A percentile compares a stretch with the other conserved stretches of the same genome.
Conservation (phyloP, 78 protist species). For the Isochrysis galbana region DNA sequence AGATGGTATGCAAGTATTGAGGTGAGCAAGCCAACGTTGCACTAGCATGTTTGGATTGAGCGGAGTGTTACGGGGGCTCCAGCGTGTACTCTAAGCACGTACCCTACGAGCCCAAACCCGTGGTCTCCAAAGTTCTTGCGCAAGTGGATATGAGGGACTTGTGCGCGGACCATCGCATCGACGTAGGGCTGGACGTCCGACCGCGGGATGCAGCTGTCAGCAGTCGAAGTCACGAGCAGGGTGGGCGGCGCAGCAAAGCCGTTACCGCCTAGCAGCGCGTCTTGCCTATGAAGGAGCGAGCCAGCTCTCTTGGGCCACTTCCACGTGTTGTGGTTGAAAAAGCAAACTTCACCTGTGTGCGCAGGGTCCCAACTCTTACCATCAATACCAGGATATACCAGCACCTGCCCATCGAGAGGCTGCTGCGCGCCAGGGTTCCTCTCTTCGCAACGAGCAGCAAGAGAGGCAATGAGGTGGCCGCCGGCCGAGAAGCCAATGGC, state of each 20-base stretch:
- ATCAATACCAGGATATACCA: background rate
- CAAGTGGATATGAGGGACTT: background rate
- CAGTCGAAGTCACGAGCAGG: background rate
- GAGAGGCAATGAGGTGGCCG: background rate
- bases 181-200: background rate
- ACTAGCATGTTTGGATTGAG: too few relatives aligned
- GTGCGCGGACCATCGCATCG: background rate
- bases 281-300: background rate
- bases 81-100: too few relatives aligned
- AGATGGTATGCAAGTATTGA: too few relatives aligned
- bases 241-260: background rate
- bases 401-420: background rate
- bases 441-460: background rate
- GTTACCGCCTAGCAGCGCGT: background rate
- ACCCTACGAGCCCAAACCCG: background rate
- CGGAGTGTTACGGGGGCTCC: too few relatives aligned
- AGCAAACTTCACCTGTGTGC: background rate
- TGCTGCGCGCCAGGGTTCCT: background rate
- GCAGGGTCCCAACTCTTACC: background rate
- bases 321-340: background rate
- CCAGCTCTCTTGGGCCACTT: background rate
- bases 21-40: too few relatives aligned
- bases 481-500: constrained; percentile 1
- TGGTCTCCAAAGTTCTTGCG: background rate
- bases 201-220: background rate